Conservation (phyloP, 257 asterid species). For the Solanum clarkiae region DNA sequence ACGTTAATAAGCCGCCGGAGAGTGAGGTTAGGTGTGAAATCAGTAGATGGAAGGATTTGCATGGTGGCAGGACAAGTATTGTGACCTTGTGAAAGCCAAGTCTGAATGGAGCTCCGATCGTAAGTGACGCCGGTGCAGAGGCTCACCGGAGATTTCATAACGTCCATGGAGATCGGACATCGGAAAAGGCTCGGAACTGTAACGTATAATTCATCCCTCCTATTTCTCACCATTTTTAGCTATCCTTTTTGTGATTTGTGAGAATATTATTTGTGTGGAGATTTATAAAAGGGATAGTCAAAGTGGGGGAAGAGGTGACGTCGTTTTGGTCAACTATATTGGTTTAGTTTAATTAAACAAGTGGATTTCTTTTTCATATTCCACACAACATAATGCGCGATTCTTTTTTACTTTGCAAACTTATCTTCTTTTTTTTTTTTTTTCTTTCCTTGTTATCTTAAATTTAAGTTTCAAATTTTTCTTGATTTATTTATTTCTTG, state of each 20-base stretch:
- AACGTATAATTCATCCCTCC: constrained; percentile 39
- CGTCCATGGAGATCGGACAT: constrained; percentile 94
- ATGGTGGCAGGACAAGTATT: constrained; percentile 91
- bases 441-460: too few relatives aligned
- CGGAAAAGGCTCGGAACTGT: constrained; percentile 70
- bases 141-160: constrained; percentile 89
- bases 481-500: neutral
- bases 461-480: neutral
- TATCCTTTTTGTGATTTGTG: neutral
- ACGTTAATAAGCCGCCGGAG: constrained; percentile 80
- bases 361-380: neutral
- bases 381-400: neutral
- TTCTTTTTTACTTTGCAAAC: neutral
- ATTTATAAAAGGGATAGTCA: constrained; percentile 9
- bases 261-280: neutral
- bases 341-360: neutral
- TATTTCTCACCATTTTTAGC: neutral
- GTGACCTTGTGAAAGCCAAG: constrained; percentile 83
- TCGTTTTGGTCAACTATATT: constrained; percentile 28
- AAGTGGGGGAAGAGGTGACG: constrained; percentile 15
- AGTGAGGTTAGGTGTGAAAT: constrained; percentile 71
- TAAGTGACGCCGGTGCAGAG: constrained; percentile 93
- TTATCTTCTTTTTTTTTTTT: neutral
- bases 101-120: constrained; percentile 78
- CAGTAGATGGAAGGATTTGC: constrained; percentile 63